A percentile compares a stretch with the other conserved stretches of the same genome.
These are phyloP conservation scores for Bothriochloa decipiens DNA, from an alignment of 176 grass and related monocot genomes.

Conservation along the genomic window DNA sequence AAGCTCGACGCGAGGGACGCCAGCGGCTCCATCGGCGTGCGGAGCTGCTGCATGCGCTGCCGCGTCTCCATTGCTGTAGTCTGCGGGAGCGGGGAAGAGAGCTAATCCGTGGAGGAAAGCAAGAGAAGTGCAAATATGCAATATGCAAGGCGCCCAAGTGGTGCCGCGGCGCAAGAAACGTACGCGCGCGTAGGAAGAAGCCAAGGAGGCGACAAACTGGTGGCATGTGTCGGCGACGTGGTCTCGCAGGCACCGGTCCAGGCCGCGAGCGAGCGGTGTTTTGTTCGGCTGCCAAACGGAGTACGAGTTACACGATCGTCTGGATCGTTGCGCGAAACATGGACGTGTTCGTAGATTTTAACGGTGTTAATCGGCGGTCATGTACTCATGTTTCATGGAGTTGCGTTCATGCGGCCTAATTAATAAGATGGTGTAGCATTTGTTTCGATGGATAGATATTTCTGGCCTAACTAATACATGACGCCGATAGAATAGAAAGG, in stretches of 20 bases:
- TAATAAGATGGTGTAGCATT: no score
- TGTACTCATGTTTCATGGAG: background rate
- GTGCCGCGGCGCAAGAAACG: background rate
- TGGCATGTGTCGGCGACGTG: conserved; percentile 6
- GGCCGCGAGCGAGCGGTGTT: no score
- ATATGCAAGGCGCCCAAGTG: background rate
- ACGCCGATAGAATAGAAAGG: no score
- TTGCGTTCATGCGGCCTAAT: background rate
- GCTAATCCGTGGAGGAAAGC: background rate
- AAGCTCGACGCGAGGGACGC: conserved; percentile 28
- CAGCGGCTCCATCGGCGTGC: conserved; percentile 46
- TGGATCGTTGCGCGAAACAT: no score
- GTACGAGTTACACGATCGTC: no score
- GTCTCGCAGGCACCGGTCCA: no score
- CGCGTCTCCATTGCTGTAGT: conserved; percentile 30
- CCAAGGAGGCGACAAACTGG: background rate
- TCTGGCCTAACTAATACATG: background rate
- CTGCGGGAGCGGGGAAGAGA: background rate
- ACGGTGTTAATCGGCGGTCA: background rate
- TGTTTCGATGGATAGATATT: background rate
- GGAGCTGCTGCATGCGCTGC: conserved; percentile 26
- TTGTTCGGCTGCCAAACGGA: no score
- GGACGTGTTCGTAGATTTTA: no score
- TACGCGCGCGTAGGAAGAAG: background rate
- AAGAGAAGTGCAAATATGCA: background rate